phyloP scores from a whole-genome alignment of 495 filamentous ascomycete species.

The Parachaetomium inaequale region DNA sequence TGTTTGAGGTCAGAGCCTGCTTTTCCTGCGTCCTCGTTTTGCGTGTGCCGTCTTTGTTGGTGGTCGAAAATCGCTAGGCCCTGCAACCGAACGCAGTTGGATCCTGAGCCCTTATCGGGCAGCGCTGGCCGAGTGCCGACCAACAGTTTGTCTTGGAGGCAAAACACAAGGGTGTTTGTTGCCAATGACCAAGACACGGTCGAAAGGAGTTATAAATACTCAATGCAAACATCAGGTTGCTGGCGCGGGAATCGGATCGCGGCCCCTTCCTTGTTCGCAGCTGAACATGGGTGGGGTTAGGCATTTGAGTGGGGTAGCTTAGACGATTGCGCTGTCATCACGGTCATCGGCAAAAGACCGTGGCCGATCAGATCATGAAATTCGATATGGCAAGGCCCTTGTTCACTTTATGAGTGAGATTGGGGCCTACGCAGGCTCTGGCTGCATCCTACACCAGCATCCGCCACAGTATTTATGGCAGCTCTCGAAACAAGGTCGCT shows the following conservation, averaged over 20 bases:
- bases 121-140: background rate
- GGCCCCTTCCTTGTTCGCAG: background rate
- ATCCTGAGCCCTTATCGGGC: background rate
- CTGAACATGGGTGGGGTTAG: conserved; percentile 13
- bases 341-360: background rate
- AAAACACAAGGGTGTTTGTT: too few species aligned
- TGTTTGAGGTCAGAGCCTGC: background rate
- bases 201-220: background rate
- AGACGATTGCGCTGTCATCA: background rate
- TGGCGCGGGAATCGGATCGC: background rate
- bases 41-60: background rate
- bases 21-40: background rate
- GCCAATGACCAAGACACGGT: background rate
- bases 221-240: background rate
- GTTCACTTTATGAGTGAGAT: background rate
- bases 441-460: background rate
- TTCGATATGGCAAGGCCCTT: too few species aligned
- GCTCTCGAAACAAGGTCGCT: background rate
- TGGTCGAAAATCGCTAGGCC: background rate
- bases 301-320: background rate
- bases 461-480: conserved; percentile 6
- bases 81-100: too few species aligned
- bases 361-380: background rate
- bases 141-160: too few species aligned
- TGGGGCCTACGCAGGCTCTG: background rate